Percentiles rank a stretch among this genome's conserved stretches.
These are phyloP conservation scores for Leishmania aethiopica DNA, from an alignment of 208 protist species.

Conservation along the genomic window DNA sequence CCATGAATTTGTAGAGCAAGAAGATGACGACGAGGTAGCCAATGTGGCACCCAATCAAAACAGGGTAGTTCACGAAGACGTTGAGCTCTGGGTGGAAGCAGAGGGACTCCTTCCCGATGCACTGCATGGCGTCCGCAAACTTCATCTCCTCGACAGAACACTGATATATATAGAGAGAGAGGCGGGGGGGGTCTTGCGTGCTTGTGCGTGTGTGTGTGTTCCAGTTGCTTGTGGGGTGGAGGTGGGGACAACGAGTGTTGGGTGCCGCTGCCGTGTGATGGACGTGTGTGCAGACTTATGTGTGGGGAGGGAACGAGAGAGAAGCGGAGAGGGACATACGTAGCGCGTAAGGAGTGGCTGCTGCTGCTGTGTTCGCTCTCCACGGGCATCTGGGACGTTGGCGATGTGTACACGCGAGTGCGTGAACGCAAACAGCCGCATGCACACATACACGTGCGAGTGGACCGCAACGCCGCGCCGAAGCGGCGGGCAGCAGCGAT, in stretches of 20 bases:
- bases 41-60: conserved; percentile 54
- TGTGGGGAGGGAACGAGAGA: not conserved
- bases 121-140: conserved; percentile 18
- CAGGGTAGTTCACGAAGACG: conserved; percentile 55
- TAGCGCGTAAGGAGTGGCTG: not conserved
- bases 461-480: not conserved
- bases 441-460: not conserved
- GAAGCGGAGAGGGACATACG: not conserved
- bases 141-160: conserved; percentile 5
- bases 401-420: not conserved
- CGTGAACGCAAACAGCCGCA: not conserved
- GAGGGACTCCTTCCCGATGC: conserved; percentile 55
- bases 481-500: not conserved
- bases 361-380: not conserved
- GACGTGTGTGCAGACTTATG: not conserved
- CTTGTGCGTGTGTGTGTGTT: conserved; percentile 7
- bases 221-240: not conserved
- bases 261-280: not conserved
- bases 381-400: not conserved
- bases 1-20: conserved; percentile 61
- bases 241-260: not conserved
- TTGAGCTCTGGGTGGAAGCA: conserved; percentile 75
- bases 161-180: not conserved
- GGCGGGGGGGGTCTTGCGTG: not conserved
- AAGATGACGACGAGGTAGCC: conserved; percentile 69